Conservation (phyloP, 2,329 filamentous ascomycete species). For the Paraconiothyrium sp. region DNA sequence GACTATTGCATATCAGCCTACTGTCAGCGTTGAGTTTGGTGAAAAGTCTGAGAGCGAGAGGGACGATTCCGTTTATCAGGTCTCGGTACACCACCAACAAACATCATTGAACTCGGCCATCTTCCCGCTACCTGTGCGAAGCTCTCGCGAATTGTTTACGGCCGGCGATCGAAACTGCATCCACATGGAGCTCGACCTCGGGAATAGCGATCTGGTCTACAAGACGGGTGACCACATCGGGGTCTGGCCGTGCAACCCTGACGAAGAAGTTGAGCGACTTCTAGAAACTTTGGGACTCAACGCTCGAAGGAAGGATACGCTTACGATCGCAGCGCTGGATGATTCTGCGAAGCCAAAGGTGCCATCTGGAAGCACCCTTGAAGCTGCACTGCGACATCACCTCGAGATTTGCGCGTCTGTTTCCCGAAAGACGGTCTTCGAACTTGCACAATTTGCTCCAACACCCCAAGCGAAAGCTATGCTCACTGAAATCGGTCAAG, state of each 20-base stretch:
- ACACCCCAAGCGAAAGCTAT: constrained; percentile 39
- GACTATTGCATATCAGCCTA: constrained; percentile 46
- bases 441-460: constrained; percentile 54
- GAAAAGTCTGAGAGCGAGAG: constrained; percentile 18
- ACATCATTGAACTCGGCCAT: constrained; percentile 44
- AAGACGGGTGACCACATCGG: constrained; percentile 57
- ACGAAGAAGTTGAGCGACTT: constrained; percentile 49
- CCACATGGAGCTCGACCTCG: constrained; percentile 54
- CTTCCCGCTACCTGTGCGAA: constrained; percentile 42
- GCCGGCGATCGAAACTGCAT: constrained; percentile 51
- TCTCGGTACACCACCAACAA: constrained; percentile 41
- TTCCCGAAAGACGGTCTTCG: constrained; percentile 50
- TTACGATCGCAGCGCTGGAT: constrained; percentile 43
- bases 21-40: constrained; percentile 34
- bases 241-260: constrained; percentile 54
- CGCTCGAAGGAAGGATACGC: constrained; percentile 24
- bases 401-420: constrained; percentile 58
- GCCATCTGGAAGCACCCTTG: constrained; percentile 53
- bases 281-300: constrained; percentile 39
- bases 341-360: constrained; percentile 45
- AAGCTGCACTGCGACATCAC: constrained; percentile 56
- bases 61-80: constrained; percentile 24
- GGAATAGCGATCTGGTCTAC: constrained; percentile 49
- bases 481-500: constrained; percentile 41
- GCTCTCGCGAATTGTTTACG: constrained; percentile 48